Evolutionary conservation across 2,329 filamentous ascomycete species (phyloP).

Genomic region (Harringtonia aguacate): DNA sequence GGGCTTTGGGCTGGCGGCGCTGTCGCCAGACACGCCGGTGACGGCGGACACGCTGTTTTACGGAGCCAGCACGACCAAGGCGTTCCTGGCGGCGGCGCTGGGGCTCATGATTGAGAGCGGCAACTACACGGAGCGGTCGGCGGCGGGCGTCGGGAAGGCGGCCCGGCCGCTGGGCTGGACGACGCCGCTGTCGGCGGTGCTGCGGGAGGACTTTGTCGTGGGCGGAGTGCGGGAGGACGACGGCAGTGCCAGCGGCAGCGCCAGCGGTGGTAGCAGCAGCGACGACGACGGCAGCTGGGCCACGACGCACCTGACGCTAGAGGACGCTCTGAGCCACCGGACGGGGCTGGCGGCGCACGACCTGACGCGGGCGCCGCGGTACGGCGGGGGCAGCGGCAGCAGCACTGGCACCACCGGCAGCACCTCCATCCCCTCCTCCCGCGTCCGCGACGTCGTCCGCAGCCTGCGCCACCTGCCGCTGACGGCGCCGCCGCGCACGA

Average conservation of each 20-base stretch:
- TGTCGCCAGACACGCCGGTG: conserved; percentile 26
- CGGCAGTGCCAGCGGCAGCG: no score
- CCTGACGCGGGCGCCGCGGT: conserved; percentile 16
- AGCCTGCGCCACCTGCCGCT: conserved; percentile 31
- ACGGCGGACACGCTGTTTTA: conserved; percentile 40
- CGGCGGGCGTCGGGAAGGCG: conserved; percentile 3
- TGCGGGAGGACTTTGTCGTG: conserved; percentile 39
- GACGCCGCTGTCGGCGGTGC: conserved; percentile 31
- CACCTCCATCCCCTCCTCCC: conserved; percentile 10
- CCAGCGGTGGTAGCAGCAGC: no score
- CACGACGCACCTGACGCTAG: conserved; percentile 36
- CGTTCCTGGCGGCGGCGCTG: conserved; percentile 37
- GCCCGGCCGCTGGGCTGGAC: conserved; percentile 27
- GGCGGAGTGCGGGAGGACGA: no score
- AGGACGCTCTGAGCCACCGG: conserved; percentile 41
- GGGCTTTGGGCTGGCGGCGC: conserved; percentile 31
- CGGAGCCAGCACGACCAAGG: conserved; percentile 42
- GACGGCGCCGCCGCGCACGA: conserved; percentile 26
- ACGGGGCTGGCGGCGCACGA: conserved; percentile 36
- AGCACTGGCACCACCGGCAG: no score
- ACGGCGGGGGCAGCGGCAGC: no score
- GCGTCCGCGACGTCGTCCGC: conserved; percentile 24
- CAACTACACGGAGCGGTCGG: conserved; percentile 16
- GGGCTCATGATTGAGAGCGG: conserved; percentile 34
- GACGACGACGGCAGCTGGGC: conserved; percentile 27